Percentiles rank a stretch among this genome's conserved stretches.
These are phyloP conservation scores for Cylindricascospora bacillispora DNA, from an alignment of 1,139 yeast genomes.

Conservation along the genomic window DNA sequence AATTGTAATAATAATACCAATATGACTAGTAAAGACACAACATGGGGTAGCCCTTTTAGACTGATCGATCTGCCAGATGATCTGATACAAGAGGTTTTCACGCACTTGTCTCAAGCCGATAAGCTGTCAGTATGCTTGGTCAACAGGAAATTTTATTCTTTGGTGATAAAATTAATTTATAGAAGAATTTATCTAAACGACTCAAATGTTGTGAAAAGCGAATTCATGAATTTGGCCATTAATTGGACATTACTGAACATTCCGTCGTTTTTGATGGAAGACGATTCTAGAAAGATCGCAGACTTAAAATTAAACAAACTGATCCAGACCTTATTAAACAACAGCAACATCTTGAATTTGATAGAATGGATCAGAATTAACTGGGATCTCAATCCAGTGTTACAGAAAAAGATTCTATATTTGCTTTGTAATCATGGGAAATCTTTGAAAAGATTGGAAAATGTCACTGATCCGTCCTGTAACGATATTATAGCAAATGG, in stretches of 20 bases:
- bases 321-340: conserved; percentile 19
- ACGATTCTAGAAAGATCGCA: conserved; percentile 21
- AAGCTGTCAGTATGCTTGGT: conserved; percentile 16
- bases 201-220: conserved; percentile 26
- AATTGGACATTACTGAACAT: conserved; percentile 25
- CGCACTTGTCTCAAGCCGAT: conserved; percentile 24
- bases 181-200: conserved; percentile 26
- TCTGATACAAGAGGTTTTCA: conserved; percentile 20
- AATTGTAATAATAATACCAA: too few species aligned
- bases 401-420: conserved; percentile 23
- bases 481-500: conserved; percentile 26
- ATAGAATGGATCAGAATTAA: conserved; percentile 30
- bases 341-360: conserved; percentile 11
- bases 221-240: conserved; percentile 23
- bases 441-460: conserved; percentile 27
- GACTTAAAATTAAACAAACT: conserved; percentile 19
- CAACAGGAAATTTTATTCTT: conserved; percentile 13
- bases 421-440: conserved; percentile 21
- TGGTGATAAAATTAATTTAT: conserved; percentile 22
- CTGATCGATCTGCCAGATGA: conserved; percentile 18
- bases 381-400: conserved; percentile 28
- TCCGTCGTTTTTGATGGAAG: conserved; percentile 22
- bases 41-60: conserved; percentile 7
- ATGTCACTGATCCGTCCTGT: conserved; percentile 28
- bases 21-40: conserved; percentile 1